Conservation (phyloP, 2,329 filamentous ascomycete species). For the Claviceps arundinis region DNA sequence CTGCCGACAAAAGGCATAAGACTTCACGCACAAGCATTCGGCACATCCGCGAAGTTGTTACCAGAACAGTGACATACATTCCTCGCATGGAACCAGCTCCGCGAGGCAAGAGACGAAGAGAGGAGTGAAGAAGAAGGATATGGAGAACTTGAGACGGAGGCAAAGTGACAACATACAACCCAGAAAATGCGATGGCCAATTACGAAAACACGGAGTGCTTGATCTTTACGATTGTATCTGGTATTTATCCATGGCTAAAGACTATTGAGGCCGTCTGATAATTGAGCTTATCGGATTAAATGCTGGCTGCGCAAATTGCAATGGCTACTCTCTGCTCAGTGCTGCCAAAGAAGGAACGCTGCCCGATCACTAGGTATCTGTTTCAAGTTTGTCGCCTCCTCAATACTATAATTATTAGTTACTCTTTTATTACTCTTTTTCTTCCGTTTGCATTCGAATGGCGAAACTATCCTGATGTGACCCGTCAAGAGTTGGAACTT, state of each 20-base stretch:
- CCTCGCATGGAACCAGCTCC: slow-evolving; percentile 76
- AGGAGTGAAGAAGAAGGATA: slow-evolving; percentile 22
- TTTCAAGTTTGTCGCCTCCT: background rate
- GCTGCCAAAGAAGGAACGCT: background rate
- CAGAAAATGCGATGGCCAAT: background rate
- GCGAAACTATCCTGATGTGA: background rate
- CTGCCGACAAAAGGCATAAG: slow-evolving; percentile 47
- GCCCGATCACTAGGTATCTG: background rate
- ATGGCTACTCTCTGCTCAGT: background rate
- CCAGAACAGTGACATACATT: slow-evolving; percentile 87
- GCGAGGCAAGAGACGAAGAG: slow-evolving; percentile 82
- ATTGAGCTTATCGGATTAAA: background rate
- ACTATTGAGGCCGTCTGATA: background rate
- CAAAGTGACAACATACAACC: background rate
- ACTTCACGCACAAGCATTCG: slow-evolving; percentile 48
- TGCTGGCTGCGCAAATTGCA: background rate
- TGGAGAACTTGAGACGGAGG: background rate
- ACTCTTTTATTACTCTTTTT: background rate
- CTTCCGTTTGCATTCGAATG: background rate
- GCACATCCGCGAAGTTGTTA: slow-evolving; percentile 78
- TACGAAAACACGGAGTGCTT: slow-evolving; percentile 1
- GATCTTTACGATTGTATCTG: slow-evolving; percentile 5
- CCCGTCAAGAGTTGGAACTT: background rate
- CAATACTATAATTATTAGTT: background rate
- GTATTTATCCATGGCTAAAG: slow-evolving; percentile 1